phyloP scores from a whole-genome alignment of 495 filamentous ascomycete species.

The Recurvomyces mirabilis region DNA sequence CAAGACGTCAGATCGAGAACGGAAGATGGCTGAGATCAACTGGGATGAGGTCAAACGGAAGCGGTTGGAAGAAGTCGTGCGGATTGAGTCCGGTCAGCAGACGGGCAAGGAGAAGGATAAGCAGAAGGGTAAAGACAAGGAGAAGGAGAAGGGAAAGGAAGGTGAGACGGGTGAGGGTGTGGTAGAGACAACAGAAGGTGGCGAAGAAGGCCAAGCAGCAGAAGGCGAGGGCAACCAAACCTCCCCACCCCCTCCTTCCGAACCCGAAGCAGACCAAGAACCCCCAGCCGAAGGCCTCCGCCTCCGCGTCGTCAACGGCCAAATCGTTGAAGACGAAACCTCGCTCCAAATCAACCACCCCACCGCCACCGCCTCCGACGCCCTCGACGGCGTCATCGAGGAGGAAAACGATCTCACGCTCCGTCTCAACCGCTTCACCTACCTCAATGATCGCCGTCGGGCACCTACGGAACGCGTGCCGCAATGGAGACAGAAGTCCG shows the following conservation, averaged over 20 bases:
- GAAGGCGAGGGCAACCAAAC: neutral
- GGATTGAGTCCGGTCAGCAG: neutral
- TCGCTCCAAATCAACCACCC: constrained; percentile 66
- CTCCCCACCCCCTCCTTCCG: neutral
- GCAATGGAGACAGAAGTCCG: constrained; percentile 44
- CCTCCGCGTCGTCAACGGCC: constrained; percentile 68
- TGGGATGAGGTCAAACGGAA: constrained; percentile 40
- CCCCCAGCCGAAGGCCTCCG: constrained; percentile 33
- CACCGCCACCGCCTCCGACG: constrained; percentile 39
- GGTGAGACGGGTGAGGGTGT: neutral
- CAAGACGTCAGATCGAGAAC: constrained; percentile 64
- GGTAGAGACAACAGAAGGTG: neutral
- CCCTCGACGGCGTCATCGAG: constrained; percentile 50
- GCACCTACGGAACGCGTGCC: constrained; percentile 25
- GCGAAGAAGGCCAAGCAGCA: neutral
- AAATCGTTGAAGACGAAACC: constrained; percentile 69
- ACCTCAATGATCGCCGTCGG: constrained; percentile 41
- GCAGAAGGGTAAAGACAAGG: neutral
- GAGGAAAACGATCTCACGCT: constrained; percentile 71
- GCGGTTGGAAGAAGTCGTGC: constrained; percentile 26
- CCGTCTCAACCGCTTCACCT: constrained; percentile 61
- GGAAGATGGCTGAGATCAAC: constrained; percentile 44
- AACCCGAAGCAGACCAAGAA: neutral
- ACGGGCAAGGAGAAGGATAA: neutral
- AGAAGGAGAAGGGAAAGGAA: neutral